Evolutionary conservation across 2,329 filamentous ascomycete species (phyloP).

Genomic region (Cladophialophora immunda): DNA sequence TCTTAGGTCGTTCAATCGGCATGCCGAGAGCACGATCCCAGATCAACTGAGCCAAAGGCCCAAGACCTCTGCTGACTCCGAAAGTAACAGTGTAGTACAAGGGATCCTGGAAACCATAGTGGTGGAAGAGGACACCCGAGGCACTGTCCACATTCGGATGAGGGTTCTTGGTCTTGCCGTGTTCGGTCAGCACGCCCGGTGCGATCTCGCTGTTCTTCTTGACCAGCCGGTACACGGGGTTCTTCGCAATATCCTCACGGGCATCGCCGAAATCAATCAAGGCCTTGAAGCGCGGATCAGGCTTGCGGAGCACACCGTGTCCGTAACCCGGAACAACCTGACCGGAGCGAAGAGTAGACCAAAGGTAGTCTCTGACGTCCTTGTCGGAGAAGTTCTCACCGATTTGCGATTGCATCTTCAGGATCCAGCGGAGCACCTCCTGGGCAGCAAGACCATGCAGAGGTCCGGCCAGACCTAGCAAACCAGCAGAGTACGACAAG

Average conservation of each 20-base stretch:
- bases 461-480: slow-evolving; percentile 94
- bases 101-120: slow-evolving; percentile 97
- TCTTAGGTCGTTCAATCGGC: slow-evolving; percentile 98
- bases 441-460: slow-evolving; percentile 93
- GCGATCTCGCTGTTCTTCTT: slow-evolving; percentile 93
- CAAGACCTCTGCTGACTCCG: slow-evolving; percentile 74
- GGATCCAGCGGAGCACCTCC: slow-evolving; percentile 94
- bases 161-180: slow-evolving; percentile 98
- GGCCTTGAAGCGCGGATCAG: slow-evolving; percentile 94
- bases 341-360: slow-evolving; percentile 90
- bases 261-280: slow-evolving; percentile 93
- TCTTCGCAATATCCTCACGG: slow-evolving; percentile 81
- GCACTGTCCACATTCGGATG: slow-evolving; percentile 96
- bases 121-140: slow-evolving; percentile 94
- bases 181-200: slow-evolving; percentile 86
- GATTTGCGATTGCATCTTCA: slow-evolving; percentile 93
- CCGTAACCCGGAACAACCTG: slow-evolving; percentile 95
- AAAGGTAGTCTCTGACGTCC: slow-evolving; percentile 89
- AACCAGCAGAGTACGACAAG: slow-evolving; percentile 93
- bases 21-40: slow-evolving; percentile 94
- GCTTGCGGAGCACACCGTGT: slow-evolving; percentile 94
- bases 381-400: slow-evolving; percentile 78
- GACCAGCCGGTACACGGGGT: slow-evolving; percentile 93
- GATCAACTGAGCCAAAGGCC: slow-evolving; percentile 90
- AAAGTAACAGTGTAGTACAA: slow-evolving; percentile 86